A percentile compares a stretch with the other conserved stretches of the same genome.
These are phyloP conservation scores for Botrytis byssoidea DNA, from an alignment of 2,329 filamentous ascomycete species.

Conservation along the genomic window DNA sequence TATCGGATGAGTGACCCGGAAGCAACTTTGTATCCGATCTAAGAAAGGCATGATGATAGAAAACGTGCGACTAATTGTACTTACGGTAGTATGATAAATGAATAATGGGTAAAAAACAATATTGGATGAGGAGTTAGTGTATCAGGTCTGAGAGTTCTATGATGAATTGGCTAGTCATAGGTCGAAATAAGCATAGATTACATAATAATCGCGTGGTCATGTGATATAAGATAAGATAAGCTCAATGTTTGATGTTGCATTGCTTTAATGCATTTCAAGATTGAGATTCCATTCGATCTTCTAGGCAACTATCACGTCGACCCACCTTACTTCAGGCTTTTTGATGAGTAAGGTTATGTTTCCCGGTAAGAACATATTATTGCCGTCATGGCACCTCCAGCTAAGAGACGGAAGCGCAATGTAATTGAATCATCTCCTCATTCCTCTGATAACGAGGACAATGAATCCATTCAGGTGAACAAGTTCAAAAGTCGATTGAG, in stretches of 20 bases:
- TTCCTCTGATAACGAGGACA: slow-evolving; percentile 52
- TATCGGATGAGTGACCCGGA: not conserved
- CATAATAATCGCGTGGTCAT: not conserved
- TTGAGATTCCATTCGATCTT: not conserved
- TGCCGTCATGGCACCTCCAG: slow-evolving; percentile 38
- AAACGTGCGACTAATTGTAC: not conserved
- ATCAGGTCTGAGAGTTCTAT: not conserved
- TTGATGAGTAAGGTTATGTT: slow-evolving; percentile 5
- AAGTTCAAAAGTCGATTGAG: slow-evolving; percentile 28
- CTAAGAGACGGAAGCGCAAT: slow-evolving; percentile 54
- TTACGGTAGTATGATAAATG: not conserved
- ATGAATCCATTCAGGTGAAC: slow-evolving; percentile 37
- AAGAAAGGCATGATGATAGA: not conserved
- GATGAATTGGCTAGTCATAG: not conserved
- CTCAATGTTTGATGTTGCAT: not conserved
- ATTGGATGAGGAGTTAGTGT: not conserved
- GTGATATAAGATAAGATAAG: slow-evolving; percentile 7
- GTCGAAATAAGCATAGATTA: not conserved
- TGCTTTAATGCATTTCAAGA: not conserved
- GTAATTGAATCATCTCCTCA: slow-evolving; percentile 42
- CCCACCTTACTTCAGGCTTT: not conserved
- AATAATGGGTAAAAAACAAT: not conserved
- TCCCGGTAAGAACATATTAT: slow-evolving; percentile 1
- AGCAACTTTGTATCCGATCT: not conserved
- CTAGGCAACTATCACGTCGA: slow-evolving; percentile 8